These are phyloP conservation scores for Cordyceps militaris DNA, from an alignment of 2,329 filamentous ascomycete species.

Conservation along the genomic window DNA sequence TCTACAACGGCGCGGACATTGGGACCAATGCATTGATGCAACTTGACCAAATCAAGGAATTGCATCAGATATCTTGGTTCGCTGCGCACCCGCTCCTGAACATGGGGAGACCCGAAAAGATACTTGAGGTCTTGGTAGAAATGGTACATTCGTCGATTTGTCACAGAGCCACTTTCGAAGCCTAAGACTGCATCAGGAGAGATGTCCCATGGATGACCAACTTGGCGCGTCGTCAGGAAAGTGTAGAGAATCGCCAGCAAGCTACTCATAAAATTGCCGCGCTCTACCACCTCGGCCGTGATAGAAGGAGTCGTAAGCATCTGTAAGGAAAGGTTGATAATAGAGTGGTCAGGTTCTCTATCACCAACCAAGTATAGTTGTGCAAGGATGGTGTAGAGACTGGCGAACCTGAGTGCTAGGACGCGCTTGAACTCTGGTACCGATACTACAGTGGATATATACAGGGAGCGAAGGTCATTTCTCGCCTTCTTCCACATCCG, in stretches of 20 bases:
- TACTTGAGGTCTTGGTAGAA: slow-evolving; percentile 95
- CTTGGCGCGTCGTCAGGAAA: slow-evolving; percentile 91
- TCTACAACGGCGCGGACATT: slow-evolving; percentile 86
- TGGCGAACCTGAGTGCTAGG: slow-evolving; percentile 86
- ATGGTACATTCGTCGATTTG: slow-evolving; percentile 92
- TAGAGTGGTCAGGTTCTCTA: slow-evolving; percentile 93
- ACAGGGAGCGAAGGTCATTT: slow-evolving; percentile 83
- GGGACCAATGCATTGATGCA: slow-evolving; percentile 95
- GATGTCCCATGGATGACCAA: slow-evolving; percentile 87
- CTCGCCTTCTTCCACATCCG: slow-evolving; percentile 95
- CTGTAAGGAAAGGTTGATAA: slow-evolving; percentile 94
- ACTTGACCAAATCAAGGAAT: slow-evolving; percentile 89
- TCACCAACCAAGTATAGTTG: slow-evolving; percentile 95
- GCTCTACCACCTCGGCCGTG: slow-evolving; percentile 88
- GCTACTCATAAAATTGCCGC: slow-evolving; percentile 92
- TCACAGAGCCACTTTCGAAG: slow-evolving; percentile 90
- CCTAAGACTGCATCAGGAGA: slow-evolving; percentile 79
- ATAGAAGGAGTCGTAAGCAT: slow-evolving; percentile 97
- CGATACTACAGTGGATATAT: slow-evolving; percentile 92
- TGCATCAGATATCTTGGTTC: slow-evolving; percentile 87
- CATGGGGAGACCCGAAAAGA: slow-evolving; percentile 79
- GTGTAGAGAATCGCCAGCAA: slow-evolving; percentile 96
- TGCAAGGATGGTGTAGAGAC: slow-evolving; percentile 85
- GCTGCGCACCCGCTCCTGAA: slow-evolving; percentile 74
- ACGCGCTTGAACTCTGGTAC: slow-evolving; percentile 95